Conservation (phyloP, 148 eudicot genomes). For the Camellia granthamiana region DNA sequence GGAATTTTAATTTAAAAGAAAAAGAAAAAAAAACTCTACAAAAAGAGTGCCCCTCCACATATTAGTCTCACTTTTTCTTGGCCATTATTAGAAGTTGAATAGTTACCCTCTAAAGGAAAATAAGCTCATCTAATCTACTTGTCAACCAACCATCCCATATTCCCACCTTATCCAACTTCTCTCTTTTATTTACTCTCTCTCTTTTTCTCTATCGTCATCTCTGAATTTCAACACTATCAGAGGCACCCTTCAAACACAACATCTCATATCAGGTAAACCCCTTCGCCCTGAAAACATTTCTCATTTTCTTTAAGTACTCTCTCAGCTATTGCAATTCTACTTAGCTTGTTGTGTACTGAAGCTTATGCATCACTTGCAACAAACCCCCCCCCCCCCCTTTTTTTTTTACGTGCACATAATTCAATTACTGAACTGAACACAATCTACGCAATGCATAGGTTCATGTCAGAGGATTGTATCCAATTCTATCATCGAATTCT, state of each 20-base stretch:
- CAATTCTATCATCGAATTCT: too few relatives aligned
- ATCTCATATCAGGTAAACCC: slow-evolving; percentile 10
- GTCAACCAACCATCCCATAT: slow-evolving; percentile 20
- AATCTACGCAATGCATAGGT: too few relatives aligned
- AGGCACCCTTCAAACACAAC: background rate
- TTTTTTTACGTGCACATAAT: too few relatives aligned
- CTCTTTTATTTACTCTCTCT: background rate
- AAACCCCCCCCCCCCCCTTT: too few relatives aligned
- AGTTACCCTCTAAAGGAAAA: background rate
- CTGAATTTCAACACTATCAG: background rate
- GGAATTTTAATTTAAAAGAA: too few relatives aligned
- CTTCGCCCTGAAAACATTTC: background rate
- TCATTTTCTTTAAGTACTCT: background rate
- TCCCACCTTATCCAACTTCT: slow-evolving; percentile 23
- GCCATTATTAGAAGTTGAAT: background rate
- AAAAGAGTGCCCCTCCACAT: too few relatives aligned
- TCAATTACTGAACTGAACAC: too few relatives aligned
- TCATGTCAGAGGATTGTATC: too few relatives aligned
- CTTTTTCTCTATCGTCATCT: slow-evolving; percentile 11
- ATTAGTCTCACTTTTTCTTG: background rate
- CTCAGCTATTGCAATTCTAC: background rate
- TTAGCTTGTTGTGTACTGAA: background rate
- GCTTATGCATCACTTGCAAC: background rate
- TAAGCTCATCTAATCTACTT: slow-evolving; percentile 10
- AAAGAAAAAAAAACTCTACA: too few relatives aligned